Percentiles rank a stretch among this genome's conserved stretches.
Conservation (phyloP, 2,329 filamentous ascomycete genomes). For the Tothia fuscella region DNA sequence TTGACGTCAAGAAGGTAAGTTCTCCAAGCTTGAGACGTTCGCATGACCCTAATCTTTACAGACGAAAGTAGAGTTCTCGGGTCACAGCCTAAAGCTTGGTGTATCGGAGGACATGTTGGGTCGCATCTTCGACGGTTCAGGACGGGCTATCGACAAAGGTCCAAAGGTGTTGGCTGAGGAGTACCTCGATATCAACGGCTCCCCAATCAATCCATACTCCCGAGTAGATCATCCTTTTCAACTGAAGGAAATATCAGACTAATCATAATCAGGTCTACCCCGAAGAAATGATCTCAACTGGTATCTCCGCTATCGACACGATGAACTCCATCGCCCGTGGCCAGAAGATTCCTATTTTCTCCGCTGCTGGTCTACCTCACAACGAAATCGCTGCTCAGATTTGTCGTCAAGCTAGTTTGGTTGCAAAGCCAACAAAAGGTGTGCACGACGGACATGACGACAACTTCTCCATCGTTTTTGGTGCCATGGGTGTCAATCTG, state of each 20-base stretch:
- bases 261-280: constrained; percentile 62
- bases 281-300: constrained; percentile 99
- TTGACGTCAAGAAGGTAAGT: constrained; percentile 86
- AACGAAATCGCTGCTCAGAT: constrained; percentile 99
- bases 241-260: constrained; percentile 13
- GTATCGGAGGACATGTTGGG: constrained; percentile 99
- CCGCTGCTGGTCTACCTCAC: constrained; percentile 91
- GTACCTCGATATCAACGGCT: constrained; percentile 97
- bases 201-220: constrained; percentile 95
- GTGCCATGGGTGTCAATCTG: constrained; percentile 99
- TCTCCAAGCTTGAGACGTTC: constrained; percentile 14
- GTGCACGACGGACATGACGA: constrained; percentile 95
- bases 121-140: constrained; percentile 96
- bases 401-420: constrained; percentile 89
- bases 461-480: constrained; percentile 99
- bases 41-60: constrained; percentile 27
- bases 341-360: constrained; percentile 99
- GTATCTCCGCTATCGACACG: constrained; percentile 97
- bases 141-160: constrained; percentile 96
- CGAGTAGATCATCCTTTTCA: constrained; percentile 53
- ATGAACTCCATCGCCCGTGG: constrained; percentile 91
- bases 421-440: constrained; percentile 86
- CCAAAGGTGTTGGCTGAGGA: constrained; percentile 97
- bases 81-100: constrained; percentile 93
- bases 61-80: constrained; percentile 96